Evolutionary conservation across 352 stramenopile species (phyloP).

Genomic region (Globisporangium camurandrum): DNA sequence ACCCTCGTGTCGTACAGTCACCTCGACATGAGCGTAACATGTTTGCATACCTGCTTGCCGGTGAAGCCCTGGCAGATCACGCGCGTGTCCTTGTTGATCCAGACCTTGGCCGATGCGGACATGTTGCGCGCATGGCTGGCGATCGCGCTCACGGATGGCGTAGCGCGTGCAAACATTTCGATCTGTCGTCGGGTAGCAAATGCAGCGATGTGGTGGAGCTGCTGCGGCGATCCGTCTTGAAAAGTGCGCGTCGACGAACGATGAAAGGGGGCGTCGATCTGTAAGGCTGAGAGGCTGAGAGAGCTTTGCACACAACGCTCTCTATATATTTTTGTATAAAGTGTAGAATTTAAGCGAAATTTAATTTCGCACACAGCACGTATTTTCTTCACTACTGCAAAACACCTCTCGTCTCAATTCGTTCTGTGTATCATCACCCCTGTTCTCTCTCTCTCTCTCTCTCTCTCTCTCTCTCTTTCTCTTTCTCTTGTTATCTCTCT

Average conservation of each 20-base stretch:
- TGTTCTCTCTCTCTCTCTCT: background rate
- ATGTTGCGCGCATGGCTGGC: constrained; percentile 52
- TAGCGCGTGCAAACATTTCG: constrained; percentile 50
- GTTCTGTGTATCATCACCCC: background rate
- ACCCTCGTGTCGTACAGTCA: no score
- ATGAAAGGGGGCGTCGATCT: no score
- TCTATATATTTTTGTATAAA: no score
- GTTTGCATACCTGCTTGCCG: constrained; percentile 92
- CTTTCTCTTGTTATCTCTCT: background rate
- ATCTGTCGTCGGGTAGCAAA: background rate
- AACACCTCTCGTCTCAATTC: no score
- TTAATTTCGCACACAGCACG: no score
- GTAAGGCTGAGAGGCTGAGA: no score
- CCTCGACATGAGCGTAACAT: no score
- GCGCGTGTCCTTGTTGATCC: constrained; percentile 99
- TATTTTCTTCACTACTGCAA: no score
- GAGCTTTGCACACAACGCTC: no score
- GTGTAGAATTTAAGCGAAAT: no score
- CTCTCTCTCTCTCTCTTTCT: background rate
- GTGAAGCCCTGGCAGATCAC: constrained; percentile 99
- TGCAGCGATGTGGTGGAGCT: background rate
- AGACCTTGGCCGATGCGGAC: constrained; percentile 97
- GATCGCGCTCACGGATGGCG: constrained; percentile 41
- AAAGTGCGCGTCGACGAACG: no score
- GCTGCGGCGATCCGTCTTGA: background rate